Base-by-base conservation (phyloP, 2,329 filamentous ascomycete genomes). In the Nigrospora osmanthi region DNA sequence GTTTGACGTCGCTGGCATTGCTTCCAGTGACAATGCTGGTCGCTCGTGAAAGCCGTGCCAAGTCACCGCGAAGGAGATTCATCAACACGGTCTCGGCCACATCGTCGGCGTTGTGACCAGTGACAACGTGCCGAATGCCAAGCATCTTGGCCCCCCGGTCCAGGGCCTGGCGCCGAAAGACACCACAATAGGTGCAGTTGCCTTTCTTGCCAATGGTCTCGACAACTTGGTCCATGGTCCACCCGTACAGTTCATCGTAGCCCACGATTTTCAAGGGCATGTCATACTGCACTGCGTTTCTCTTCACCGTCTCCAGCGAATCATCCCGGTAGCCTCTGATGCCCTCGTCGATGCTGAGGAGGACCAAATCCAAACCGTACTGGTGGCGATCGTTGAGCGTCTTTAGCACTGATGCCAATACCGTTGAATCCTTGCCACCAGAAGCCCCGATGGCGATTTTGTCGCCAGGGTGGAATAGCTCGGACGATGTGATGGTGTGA, bases 221-320 rank as follows among this genome's bases (percentile, higher is more conserved):
- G 4, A 98, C 94, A 11, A 98, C 93, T 60, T 97, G 89, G 59
- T 98, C 93, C 93, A 98, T 98, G 1, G 90, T 96, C 93, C 93
- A 98, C 10, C 91, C 93, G 62, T 98, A 98, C 11, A 98, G 72
- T 58, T 96, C 87, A 44, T 84, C 85, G 58, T 98, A 98, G 41
- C 91, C 89, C 41, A 98, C 81, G 45, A 98, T 95, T 55, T 89
- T 87, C 40, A 98, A 70, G 0, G 87, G 81, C 85, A 98, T 94
- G 1, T 85, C 81, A 66, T 97, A 96, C 64, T 97, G 89, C 12
- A 78, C 64, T 0, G 90, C 87, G 64, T 98, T 97, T 48, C 91
- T 76, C 74, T 96, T 96, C 38, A 98, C 93, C 0, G 93, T 97
- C 67, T 97, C 90, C 15, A 98, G 71, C 40, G 87, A 94, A 66